phyloP scores from a whole-genome alignment of 2,329 filamentous ascomycete genomes.

The Pseudogymnoascus sp. region DNA sequence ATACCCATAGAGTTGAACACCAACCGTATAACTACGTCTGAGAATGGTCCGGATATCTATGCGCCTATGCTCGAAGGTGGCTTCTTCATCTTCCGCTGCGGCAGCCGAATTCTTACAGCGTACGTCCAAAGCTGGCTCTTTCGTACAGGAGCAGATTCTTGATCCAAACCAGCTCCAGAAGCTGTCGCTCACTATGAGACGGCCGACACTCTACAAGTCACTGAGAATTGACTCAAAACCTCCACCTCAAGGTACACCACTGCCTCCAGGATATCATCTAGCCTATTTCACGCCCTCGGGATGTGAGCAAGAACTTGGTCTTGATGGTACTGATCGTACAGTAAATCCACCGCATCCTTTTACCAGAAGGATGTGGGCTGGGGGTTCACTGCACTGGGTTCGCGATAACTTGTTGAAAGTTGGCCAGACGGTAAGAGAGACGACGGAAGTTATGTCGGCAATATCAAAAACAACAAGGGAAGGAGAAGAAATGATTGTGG shows the following conservation, averaged over 20 bases:
- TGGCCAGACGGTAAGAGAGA: conserved; percentile 48
- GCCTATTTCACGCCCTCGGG: conserved; percentile 55
- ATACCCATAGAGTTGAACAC: no score
- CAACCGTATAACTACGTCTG: neutral
- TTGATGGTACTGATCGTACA: conserved; percentile 48
- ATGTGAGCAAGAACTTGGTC: conserved; percentile 45
- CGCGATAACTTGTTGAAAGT: conserved; percentile 37
- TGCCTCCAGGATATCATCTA: conserved; percentile 54
- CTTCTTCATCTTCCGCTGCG: neutral
- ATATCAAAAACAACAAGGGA: conserved; percentile 46
- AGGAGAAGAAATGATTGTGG: conserved; percentile 55
- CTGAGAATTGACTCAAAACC: neutral
- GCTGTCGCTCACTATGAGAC: conserved; percentile 49
- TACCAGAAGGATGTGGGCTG: conserved; percentile 60
- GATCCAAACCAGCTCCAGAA: conserved; percentile 58
- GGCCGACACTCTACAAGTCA: conserved; percentile 24
- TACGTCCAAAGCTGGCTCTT: neutral
- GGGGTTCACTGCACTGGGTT: conserved; percentile 48
- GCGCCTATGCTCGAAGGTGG: neutral
- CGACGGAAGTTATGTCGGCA: conserved; percentile 46
- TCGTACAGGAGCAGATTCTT: conserved; percentile 37
- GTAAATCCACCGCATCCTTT: conserved; percentile 54
- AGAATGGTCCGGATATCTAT: neutral
- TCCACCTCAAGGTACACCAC: conserved; percentile 39
- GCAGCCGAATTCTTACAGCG: neutral